phyloP scores from a whole-genome alignment of 140 eudicot genomes.

The Ambrosia hybrid region DNA sequence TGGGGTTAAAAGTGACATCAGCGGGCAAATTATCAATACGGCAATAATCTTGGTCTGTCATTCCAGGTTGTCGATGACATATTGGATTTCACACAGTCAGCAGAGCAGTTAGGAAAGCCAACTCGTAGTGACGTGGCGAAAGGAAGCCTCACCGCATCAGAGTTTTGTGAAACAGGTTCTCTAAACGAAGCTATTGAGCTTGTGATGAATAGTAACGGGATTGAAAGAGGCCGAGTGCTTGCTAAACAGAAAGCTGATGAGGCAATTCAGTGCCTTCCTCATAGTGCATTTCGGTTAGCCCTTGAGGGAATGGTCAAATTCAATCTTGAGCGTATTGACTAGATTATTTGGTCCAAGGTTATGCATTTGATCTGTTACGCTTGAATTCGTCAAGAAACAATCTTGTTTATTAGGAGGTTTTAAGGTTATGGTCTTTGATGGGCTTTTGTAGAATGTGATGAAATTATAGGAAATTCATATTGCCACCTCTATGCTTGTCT shows the following conservation, averaged over 20 bases:
- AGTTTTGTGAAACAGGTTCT: too few species aligned
- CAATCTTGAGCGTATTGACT: constrained; percentile 73
- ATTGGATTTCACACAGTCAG: constrained; percentile 90
- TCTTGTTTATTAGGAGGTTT: constrained; percentile 19
- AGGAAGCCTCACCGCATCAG: too few species aligned
- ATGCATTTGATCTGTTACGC: constrained; percentile 6
- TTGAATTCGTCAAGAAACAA: constrained; percentile 24
- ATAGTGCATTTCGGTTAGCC: constrained; percentile 57
- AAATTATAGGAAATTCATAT: constrained; percentile 40
- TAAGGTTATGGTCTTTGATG: not conserved
- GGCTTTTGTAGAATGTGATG: not conserved
- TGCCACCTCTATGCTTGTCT: too few species aligned
- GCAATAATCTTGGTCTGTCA: constrained; percentile 85
- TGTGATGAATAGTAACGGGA: too few species aligned
- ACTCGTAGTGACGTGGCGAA: too few species aligned
- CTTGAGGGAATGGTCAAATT: constrained; percentile 79
- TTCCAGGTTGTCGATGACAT: constrained; percentile 94
- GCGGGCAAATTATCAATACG: constrained; percentile 79
- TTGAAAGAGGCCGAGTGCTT: too few species aligned
- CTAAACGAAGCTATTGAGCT: too few species aligned
- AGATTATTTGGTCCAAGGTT: constrained; percentile 25
- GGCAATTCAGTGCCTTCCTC: constrained; percentile 72
- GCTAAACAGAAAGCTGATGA: constrained; percentile 81
- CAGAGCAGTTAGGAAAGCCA: constrained; percentile 89
- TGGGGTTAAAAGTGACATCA: too few species aligned